Evolutionary conservation across 2,329 filamentous ascomycete genomes (phyloP), one percentile per base, ranked within the genome.

Genomic region (Cadophora sp.): DNA sequence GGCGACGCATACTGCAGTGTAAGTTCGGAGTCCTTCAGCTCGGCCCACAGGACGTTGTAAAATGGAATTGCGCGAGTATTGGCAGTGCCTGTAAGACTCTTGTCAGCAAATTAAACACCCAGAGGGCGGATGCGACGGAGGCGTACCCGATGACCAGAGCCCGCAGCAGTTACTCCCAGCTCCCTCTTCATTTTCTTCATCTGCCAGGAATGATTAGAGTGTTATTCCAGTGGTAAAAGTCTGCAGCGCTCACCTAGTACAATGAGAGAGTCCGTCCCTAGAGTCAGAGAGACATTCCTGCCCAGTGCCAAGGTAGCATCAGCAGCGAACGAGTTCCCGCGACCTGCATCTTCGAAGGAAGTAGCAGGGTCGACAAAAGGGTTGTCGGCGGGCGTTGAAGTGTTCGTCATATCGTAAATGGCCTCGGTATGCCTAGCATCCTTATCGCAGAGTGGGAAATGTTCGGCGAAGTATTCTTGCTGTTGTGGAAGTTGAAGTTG

Each of bases 31-130:
- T 85, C 82, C 59, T 83, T 81, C 33, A 91, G 77, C 71, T 92
- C 89, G 47, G 91, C 92, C 90, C 93, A 96, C 59, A 97, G 88
- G 68, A 97, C 81, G 77, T 97, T 91, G 81, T 92, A 94, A 68
- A 93, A 90, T 1, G 92, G 89, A 36, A 97, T 90, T 6, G 85
- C 82, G 83, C 75, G 71, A 22, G 76, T 78, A 62, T 76, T 76
- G 22, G 73, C 71, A 22, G 75, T 73, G 47, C 70, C 75, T 77
- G 50, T 39, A 61, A 30, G 24, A 18, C 36, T 24, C 20, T 22
- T 62, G 71, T 75, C 41, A 74, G 71, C 55, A 68, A 45, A 36
- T 22, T 30, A 20, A 22, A 16, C 18, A 67, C 39, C 22, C 36
- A 41, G 20, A 43, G 20, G 36, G 43, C 56, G 64, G 69, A 63